Conservation (phyloP, 805 yeast genomes). For the Yamadazyma scolyti region DNA sequence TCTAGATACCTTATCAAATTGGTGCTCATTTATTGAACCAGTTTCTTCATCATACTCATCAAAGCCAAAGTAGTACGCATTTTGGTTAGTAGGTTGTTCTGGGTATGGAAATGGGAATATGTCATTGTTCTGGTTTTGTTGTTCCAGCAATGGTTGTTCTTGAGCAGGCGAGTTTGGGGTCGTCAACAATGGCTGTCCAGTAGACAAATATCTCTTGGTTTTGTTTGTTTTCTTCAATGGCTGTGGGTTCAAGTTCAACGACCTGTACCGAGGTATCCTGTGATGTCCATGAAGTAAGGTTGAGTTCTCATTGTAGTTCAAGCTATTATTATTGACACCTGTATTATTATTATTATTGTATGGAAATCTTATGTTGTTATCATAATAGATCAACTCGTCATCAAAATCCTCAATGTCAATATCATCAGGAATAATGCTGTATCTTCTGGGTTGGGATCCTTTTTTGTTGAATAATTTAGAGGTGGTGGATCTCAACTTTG, state of each 20-base stretch:
- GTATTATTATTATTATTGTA: conserved; percentile 19
- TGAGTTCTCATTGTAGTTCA: conserved; percentile 25
- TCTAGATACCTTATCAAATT: conserved; percentile 12
- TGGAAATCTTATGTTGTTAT: conserved; percentile 38
- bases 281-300: conserved; percentile 25
- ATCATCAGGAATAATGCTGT: conserved; percentile 68
- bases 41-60: conserved; percentile 38
- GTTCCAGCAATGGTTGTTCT: conserved; percentile 1
- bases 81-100: conserved; percentile 19
- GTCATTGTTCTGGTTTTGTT: conserved; percentile 16
- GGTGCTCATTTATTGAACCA: conserved; percentile 9
- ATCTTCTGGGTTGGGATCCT: conserved; percentile 68
- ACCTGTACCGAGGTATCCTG: conserved; percentile 38
- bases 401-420: conserved; percentile 52
- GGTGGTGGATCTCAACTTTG: conserved; percentile 61
- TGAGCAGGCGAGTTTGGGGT: conserved; percentile 9
- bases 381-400: conserved; percentile 48
- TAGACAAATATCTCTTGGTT: conserved; percentile 33
- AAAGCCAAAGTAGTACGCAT: conserved; percentile 30
- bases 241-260: conserved; percentile 33
- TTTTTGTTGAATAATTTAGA: conserved; percentile 70
- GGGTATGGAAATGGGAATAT: conserved; percentile 34
- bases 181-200: conserved; percentile 17
- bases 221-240: conserved; percentile 17
- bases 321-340: conserved; percentile 16